Percentiles rank a stretch among this genome's conserved stretches.
These are phyloP conservation scores for Metschnikowia kofuensis DNA, from an alignment of 805 yeast species.

Conservation along the genomic window DNA sequence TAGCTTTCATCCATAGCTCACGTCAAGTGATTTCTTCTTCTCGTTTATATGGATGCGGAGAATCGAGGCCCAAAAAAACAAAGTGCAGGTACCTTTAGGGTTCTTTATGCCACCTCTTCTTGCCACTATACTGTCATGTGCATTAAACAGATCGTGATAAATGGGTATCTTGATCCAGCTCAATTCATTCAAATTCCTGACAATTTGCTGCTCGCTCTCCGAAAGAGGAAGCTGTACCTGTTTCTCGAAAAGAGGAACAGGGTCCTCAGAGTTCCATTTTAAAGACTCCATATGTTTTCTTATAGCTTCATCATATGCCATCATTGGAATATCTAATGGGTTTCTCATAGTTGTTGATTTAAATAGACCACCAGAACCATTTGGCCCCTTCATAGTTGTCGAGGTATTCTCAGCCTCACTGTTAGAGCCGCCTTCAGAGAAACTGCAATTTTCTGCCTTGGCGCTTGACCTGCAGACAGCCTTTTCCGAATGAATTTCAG, in stretches of 20 bases:
- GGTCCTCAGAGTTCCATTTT: constrained; percentile 1
- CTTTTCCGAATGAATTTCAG: too few species aligned
- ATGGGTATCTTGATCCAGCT: constrained; percentile 79
- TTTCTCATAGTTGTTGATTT: background rate
- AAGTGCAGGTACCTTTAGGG: constrained; percentile 50
- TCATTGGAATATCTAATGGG: background rate
- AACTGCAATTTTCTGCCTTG: background rate
- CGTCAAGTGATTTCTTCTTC: constrained; percentile 1
- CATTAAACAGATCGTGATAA: constrained; percentile 65
- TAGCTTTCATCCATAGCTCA: too few species aligned
- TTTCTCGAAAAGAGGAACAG: constrained; percentile 28
- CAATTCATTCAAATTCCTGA: constrained; percentile 55
- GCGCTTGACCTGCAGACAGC: too few species aligned
- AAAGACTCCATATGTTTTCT: background rate
- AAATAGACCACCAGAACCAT: background rate
- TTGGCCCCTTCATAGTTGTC: too few species aligned
- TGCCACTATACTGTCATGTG: constrained; percentile 86
- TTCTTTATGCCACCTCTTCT: constrained; percentile 58
- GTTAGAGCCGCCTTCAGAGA: constrained; percentile 1
- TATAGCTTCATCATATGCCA: constrained; percentile 3
- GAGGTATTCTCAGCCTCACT: background rate
- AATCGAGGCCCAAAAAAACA: constrained; percentile 49
- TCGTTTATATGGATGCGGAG: constrained; percentile 29
- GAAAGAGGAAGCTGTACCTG: constrained; percentile 38
- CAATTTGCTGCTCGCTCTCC: constrained; percentile 38